Evolutionary conservation across 2,329 filamentous ascomycete genomes (phyloP).

Genomic region (Fusarium kyushuense): DNA sequence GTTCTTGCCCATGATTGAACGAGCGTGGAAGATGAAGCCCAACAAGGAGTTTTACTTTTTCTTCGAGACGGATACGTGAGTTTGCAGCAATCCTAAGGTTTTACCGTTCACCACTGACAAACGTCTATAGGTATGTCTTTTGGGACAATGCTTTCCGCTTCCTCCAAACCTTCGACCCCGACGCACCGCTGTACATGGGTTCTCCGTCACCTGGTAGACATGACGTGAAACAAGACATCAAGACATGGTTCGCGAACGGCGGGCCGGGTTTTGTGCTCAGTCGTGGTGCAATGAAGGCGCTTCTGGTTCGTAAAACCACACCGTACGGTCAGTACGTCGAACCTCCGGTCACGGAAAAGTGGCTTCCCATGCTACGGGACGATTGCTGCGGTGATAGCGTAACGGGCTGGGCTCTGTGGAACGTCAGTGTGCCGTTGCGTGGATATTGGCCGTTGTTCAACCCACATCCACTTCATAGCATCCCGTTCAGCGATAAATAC

Average conservation of each 20-base stretch:
- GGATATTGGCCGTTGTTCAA: slow-evolving; percentile 64
- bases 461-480: slow-evolving; percentile 62
- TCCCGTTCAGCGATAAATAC: slow-evolving; percentile 60
- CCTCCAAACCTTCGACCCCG: slow-evolving; percentile 61
- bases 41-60: slow-evolving; percentile 68
- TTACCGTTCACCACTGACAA: slow-evolving; percentile 6
- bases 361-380: slow-evolving; percentile 55
- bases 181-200: slow-evolving; percentile 61
- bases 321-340: slow-evolving; percentile 55
- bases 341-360: slow-evolving; percentile 54
- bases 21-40: slow-evolving; percentile 60
- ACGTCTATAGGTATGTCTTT: slow-evolving; percentile 43
- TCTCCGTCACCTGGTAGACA: slow-evolving; percentile 58
- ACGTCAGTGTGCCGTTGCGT: slow-evolving; percentile 58
- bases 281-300: slow-evolving; percentile 58
- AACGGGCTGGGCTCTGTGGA: slow-evolving; percentile 60
- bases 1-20: slow-evolving; percentile 67
- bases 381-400: slow-evolving; percentile 68
- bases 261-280: slow-evolving; percentile 62
- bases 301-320: slow-evolving; percentile 51
- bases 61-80: slow-evolving; percentile 67
- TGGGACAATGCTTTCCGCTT: slow-evolving; percentile 62
- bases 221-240: slow-evolving; percentile 48
- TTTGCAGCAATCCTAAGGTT: slow-evolving; percentile 3
- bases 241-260: slow-evolving; percentile 62